phyloP scores from a whole-genome alignment of 192 early-diverging fungal genomes.

The Coemansia sp. region DNA sequence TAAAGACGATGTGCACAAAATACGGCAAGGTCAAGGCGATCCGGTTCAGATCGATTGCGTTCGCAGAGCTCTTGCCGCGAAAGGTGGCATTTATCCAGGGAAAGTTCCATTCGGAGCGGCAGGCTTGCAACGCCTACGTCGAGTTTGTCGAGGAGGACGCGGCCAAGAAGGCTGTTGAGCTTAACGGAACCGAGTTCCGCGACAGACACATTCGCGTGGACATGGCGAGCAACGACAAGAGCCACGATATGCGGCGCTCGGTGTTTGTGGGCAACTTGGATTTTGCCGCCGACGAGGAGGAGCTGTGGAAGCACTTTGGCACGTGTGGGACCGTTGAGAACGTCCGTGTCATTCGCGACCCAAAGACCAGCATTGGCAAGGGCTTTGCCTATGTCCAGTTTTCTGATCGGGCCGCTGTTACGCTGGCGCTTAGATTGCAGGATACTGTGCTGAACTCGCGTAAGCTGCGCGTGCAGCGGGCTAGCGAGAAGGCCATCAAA shows the following conservation, averaged over 20 bases:
- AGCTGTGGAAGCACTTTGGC: conserved; percentile 72
- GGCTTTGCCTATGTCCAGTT: conserved; percentile 96
- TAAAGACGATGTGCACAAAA: conserved; percentile 68
- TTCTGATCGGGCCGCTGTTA: conserved; percentile 69
- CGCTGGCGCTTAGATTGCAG: conserved; percentile 77
- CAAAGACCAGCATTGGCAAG: conserved; percentile 86
- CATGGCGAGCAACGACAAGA: conserved; percentile 48
- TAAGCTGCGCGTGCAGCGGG: conserved; percentile 40
- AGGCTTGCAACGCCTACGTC: conserved; percentile 89
- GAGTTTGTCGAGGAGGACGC: conserved; percentile 71
- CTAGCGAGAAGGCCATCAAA: conserved; percentile 46
- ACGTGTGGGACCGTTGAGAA: conserved; percentile 74
- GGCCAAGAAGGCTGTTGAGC: conserved; percentile 57
- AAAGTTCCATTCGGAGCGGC: conserved; percentile 82
- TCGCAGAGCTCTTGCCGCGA: conserved; percentile 54
- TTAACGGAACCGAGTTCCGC: conserved; percentile 83
- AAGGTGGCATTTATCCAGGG: conserved; percentile 84
- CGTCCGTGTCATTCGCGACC: conserved; percentile 85
- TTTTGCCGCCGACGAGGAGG: conserved; percentile 75
- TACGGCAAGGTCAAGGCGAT: conserved; percentile 82
- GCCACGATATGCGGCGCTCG: conserved; percentile 77
- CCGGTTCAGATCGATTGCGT: conserved; percentile 88
- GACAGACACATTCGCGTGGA: conserved; percentile 93
- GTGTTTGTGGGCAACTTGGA: conserved; percentile 75
- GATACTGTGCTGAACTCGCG: conserved; percentile 67